A percentile compares a stretch with the other conserved stretches of the same genome.
phyloP scores from a whole-genome alignment of 768 basidiomycete genomes.

The Termitomyces sp. region DNA sequence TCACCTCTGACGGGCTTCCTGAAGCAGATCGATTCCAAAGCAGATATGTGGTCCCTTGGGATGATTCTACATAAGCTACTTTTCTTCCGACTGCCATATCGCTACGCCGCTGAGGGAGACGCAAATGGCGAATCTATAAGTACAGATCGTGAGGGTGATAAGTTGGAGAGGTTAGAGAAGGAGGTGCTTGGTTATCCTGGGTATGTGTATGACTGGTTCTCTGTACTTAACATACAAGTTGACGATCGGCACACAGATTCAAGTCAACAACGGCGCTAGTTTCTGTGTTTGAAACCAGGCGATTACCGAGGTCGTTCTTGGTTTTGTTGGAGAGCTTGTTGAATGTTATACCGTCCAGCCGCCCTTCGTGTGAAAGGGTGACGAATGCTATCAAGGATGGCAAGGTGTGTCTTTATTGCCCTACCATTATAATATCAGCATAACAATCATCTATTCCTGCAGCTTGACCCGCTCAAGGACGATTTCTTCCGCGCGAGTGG shows the following conservation, averaged over 20 bases:
- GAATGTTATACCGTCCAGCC: conserved; percentile 48
- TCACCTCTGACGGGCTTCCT: conserved; percentile 60
- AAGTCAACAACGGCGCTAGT: conserved; percentile 46
- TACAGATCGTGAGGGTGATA: conserved; percentile 46
- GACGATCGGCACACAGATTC: conserved; percentile 28
- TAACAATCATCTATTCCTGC: not conserved
- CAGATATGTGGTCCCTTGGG: conserved; percentile 96
- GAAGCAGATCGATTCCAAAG: conserved; percentile 74
- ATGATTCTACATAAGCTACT: conserved; percentile 94
- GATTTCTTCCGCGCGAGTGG: conserved; percentile 4
- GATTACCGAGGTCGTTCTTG: conserved; percentile 66
- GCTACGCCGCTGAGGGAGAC: conserved; percentile 59
- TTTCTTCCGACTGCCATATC: conserved; percentile 87
- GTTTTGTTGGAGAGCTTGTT: conserved; percentile 71
- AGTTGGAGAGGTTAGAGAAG: conserved; percentile 62
- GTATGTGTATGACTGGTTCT: conserved; percentile 29
- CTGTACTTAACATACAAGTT: not conserved
- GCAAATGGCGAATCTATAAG: conserved; percentile 37
- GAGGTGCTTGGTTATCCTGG: conserved; percentile 77
- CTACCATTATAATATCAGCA: not conserved
- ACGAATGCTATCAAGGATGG: conserved; percentile 64
- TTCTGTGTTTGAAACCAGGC: conserved; percentile 61
- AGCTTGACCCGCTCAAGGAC: conserved; percentile 17
- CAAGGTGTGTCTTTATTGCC: conserved; percentile 44
- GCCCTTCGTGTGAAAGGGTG: conserved; percentile 74